Evolutionary conservation across 169 alveolate species (phyloP), one percentile per base, ranked within the genome.

Genomic region (Fabrea salina): DNA sequence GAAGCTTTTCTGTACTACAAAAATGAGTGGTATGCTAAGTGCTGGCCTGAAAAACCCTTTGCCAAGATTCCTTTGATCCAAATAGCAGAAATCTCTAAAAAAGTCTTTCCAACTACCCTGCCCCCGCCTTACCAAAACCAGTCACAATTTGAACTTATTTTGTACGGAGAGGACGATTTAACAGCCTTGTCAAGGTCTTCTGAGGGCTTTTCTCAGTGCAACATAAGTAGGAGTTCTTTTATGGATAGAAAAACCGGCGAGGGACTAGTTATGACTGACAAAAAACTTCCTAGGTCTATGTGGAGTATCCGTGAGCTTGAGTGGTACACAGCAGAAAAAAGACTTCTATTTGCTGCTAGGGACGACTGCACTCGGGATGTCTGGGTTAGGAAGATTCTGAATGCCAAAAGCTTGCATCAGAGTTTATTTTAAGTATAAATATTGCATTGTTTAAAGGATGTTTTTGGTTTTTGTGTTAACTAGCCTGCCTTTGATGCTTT

Each of bases 1-100:
- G 41, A 32, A 11, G n/a, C 16, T 2, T 61, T 61, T 61, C 32
- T 61, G 74, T 61, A 61, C 74, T 61, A 35, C 50, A 61, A 61
- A 61, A 61, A 61, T 27, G 54, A 30, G 1, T 8, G 49, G 30
- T 61, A 47, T 16, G 74, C 74, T 35, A 47, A 61, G 25, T n/a
- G 16, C 50, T 61, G 74, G 74, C 22, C 19, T n/a, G 41, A 61
- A 27, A 37, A 27, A 13, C 74, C 74, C 39, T 61, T 61, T 13
- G 32, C 11, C 32, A 2, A 7, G 1, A 51, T 61, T 8, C 44
- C 22, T 1, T 13, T 61, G 2, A 16, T n/a, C 39, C 27, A 61
- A 37, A 61, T 61, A 27, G 13, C 16, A 27, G 74, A 61, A 32
- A 51, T 61, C 1, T 33, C 16, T 22, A 25, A 37, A 33, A n/a